These are phyloP conservation scores for Macroventuria anomochaeta DNA, from an alignment of 2,329 filamentous ascomycete species.

Conservation along the genomic window DNA sequence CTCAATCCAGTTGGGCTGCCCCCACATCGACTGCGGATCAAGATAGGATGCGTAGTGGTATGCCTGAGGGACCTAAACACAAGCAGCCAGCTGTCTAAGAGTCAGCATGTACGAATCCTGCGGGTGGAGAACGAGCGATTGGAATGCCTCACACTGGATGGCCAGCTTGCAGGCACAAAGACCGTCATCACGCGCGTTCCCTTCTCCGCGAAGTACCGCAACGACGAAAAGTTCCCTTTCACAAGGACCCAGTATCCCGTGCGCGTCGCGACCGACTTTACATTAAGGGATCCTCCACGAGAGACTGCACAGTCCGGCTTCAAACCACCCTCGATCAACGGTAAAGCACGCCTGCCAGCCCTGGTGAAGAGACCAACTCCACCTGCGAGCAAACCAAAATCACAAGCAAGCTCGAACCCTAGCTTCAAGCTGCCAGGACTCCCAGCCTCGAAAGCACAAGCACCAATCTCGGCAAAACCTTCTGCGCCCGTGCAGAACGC, in stretches of 20 bases:
- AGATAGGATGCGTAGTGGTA: conserved; percentile 40
- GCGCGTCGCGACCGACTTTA: conserved; percentile 33
- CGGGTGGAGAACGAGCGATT: conserved; percentile 36
- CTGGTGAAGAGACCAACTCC: conserved; percentile 16
- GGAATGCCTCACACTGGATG: conserved; percentile 45
- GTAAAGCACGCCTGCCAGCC: conserved; percentile 8
- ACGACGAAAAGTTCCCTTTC: conserved; percentile 35
- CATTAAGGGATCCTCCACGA: not conserved
- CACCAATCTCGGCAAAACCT: not conserved
- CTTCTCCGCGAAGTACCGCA: conserved; percentile 39
- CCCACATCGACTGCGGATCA: conserved; percentile 44
- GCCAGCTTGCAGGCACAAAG: conserved; percentile 43
- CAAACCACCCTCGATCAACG: conserved; percentile 30
- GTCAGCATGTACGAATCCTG: conserved; percentile 41
- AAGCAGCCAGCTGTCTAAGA: conserved; percentile 42
- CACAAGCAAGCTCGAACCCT: conserved; percentile 18
- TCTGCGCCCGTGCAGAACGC: not conserved
- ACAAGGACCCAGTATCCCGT: conserved; percentile 44
- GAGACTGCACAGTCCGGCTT: conserved; percentile 23
- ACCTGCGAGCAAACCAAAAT: conserved; percentile 6
- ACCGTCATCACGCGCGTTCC: conserved; percentile 37
- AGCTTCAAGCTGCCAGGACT: conserved; percentile 37
- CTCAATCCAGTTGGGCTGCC: conserved; percentile 42
- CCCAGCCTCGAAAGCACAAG: conserved; percentile 31
- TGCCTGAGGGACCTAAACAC: conserved; percentile 38